Base-by-base conservation (phyloP, 768 basidiomycete genomes). In the Ephemerocybe angulata region DNA sequence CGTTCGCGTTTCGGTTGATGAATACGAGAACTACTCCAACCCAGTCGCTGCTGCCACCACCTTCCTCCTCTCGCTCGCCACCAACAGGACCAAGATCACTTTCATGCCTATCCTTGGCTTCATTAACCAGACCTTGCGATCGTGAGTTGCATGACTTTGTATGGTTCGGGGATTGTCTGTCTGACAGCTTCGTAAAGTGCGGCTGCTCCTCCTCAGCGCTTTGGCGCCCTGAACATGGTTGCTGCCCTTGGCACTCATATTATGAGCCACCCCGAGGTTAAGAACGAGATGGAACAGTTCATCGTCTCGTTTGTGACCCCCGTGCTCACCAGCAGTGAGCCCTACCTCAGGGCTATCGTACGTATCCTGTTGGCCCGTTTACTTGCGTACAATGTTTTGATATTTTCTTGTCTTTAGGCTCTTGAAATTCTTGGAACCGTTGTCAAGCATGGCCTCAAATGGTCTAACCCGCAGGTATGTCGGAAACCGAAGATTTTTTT, bases 141-240 rank as follows among this genome's bases (percentile, higher is more conserved):
- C 83, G 80, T 88, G 60, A 53, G 85, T 78, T 28, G 13, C 24
- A 37, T n/a, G 8, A n/a, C 27, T 41, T 17, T 49, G 6, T 10
- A 15, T 46, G 15, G 22, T 5, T 24, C 8, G 17, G 42, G 21
- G 12, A 11, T 22, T 42, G 25, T 38, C 27, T 17, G 22, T 29
- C 6, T n/a, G n/a, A n/a, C 24, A 22, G 21, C 27, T 37, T 60
- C 52, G 58, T 38, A 50, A 59, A 71, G 77, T 53, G 62, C 66
- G 55, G 76, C 84, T 2, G 56, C 81, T 1, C 67, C 88, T 4
- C 71, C 81, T 22, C 86, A 94, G 59, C 82, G 85, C 43, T 95
- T 88, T 62, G 93, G 92, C 43, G 93, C 89, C 2, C 75, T 96
- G 33, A 90, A 89, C 62, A 90, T 94, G 80, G 84, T 84, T 11